phyloP scores from a whole-genome alignment of 441 rosid genomes.

The Mallotus repandus region DNA sequence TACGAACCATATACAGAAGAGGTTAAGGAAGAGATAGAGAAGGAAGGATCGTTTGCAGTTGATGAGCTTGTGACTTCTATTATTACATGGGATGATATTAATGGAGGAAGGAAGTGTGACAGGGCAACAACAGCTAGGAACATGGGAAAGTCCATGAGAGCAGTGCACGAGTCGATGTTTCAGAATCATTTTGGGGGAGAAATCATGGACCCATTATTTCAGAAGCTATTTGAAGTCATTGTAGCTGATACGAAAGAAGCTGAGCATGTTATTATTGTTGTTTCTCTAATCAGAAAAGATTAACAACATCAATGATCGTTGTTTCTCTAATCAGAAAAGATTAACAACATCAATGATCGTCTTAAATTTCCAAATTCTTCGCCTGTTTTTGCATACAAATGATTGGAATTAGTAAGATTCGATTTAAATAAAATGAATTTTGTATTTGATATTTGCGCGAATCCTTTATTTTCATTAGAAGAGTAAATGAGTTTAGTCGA shows the following conservation, averaged over 20 bases:
- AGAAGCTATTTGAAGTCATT: slow-evolving; percentile 29
- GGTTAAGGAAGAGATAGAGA: slow-evolving; percentile 32
- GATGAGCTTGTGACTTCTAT: slow-evolving; percentile 21
- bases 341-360: not conserved
- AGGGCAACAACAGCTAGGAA: slow-evolving; percentile 30
- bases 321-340: slow-evolving; percentile 34
- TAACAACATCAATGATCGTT: not conserved
- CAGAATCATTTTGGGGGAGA: slow-evolving; percentile 35
- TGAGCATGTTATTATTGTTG: slow-evolving; percentile 29
- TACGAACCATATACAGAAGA: slow-evolving; percentile 39
- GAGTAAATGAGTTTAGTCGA: no score
- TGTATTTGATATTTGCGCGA: no score
- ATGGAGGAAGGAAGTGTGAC: slow-evolving; percentile 26
- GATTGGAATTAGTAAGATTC: no score
- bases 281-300: slow-evolving; percentile 34
- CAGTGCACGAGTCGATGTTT: slow-evolving; percentile 39
- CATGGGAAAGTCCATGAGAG: slow-evolving; percentile 34
- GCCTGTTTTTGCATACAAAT: no score
- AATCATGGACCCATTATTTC: slow-evolving; percentile 36
- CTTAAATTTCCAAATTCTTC: no score
- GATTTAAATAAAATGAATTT: no score
- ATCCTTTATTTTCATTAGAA: no score
- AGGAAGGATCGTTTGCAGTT: slow-evolving; percentile 37
- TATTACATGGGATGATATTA: slow-evolving; percentile 36
- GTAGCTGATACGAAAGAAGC: slow-evolving; percentile 37